phyloP scores from a whole-genome alignment of 495 filamentous ascomycete genomes.

The Mytilinidion resinicola region DNA sequence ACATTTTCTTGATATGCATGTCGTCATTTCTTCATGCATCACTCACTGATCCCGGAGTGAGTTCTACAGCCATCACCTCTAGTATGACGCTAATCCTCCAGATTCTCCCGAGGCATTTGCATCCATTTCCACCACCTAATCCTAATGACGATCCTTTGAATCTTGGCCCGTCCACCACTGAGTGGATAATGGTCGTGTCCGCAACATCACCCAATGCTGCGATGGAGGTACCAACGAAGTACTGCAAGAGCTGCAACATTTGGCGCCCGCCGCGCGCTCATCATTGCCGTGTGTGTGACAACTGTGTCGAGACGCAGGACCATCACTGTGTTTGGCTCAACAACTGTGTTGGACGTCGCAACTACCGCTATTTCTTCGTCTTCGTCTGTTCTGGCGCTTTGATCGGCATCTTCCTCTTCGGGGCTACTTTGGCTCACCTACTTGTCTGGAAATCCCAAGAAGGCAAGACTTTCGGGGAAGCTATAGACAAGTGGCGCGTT shows the following conservation, averaged over 20 bases:
- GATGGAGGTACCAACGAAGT: slow-evolving; percentile 97
- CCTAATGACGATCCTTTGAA: slow-evolving; percentile 69
- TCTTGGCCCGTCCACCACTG: slow-evolving; percentile 75
- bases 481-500: slow-evolving; percentile 63
- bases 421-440: slow-evolving; percentile 71
- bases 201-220: slow-evolving; percentile 64
- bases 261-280: slow-evolving; percentile 95
- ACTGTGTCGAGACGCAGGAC: slow-evolving; percentile 94
- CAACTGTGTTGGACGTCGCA: slow-evolving; percentile 94
- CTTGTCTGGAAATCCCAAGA: slow-evolving; percentile 60
- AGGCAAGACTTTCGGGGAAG: slow-evolving; percentile 54
- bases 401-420: slow-evolving; percentile 69
- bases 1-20: slow-evolving; percentile 80
- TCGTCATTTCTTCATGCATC: slow-evolving; percentile 93
- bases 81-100: slow-evolving; percentile 27
- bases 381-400: slow-evolving; percentile 73
- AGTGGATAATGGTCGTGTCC: slow-evolving; percentile 85
- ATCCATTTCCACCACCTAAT: slow-evolving; percentile 53
- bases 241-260: slow-evolving; percentile 92
- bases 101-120: slow-evolving; percentile 81
- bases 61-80: slow-evolving; percentile 34
- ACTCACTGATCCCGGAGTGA: slow-evolving; percentile 82
- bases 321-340: slow-evolving; percentile 99
- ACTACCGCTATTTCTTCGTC: slow-evolving; percentile 95
- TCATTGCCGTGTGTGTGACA: slow-evolving; percentile 94